A percentile compares a stretch with the other conserved stretches of the same genome.
Evolutionary conservation across 306 rosid genomes (phyloP).

Genomic region (Hylodesmum podocarpum): DNA sequence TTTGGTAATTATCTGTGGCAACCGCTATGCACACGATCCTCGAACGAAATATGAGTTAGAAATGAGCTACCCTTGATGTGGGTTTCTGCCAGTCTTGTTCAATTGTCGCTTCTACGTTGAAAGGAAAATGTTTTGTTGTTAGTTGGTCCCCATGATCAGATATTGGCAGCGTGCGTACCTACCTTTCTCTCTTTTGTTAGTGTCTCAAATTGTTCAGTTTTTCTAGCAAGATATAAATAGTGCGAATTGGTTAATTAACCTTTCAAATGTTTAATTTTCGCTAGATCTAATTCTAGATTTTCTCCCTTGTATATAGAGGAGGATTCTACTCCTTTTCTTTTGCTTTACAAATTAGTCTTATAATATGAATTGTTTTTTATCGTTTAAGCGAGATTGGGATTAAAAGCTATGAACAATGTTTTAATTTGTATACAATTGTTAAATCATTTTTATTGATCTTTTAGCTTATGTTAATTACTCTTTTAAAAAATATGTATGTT

Average conservation of each 20-base stretch:
- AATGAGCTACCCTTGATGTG: constrained; percentile 9
- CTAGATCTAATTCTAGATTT: constrained; percentile 34
- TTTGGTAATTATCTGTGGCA: background rate
- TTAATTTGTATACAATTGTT: too few relatives aligned
- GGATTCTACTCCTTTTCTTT: background rate
- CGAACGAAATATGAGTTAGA: constrained; percentile 18
- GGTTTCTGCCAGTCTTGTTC: constrained; percentile 25
- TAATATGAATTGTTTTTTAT: too few relatives aligned
- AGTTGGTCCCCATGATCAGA: background rate
- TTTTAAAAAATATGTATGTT: too few relatives aligned
- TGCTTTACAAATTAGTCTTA: background rate
- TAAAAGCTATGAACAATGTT: too few relatives aligned
- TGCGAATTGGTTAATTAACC: background rate
- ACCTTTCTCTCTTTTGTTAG: constrained; percentile 4
- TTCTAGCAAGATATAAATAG: constrained; percentile 13
- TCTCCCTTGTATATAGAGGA: background rate
- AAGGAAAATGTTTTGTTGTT: background rate
- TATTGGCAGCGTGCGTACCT: background rate
- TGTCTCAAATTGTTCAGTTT: background rate
- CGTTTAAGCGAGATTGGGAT: too few relatives aligned
- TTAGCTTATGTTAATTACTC: too few relatives aligned
- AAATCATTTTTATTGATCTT: too few relatives aligned
- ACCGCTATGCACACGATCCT: background rate
- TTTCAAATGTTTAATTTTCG: background rate
- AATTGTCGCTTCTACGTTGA: background rate